phyloP scores from a whole-genome alignment of 73 alveolate genomes.

The Vitrella brassicaformis region DNA sequence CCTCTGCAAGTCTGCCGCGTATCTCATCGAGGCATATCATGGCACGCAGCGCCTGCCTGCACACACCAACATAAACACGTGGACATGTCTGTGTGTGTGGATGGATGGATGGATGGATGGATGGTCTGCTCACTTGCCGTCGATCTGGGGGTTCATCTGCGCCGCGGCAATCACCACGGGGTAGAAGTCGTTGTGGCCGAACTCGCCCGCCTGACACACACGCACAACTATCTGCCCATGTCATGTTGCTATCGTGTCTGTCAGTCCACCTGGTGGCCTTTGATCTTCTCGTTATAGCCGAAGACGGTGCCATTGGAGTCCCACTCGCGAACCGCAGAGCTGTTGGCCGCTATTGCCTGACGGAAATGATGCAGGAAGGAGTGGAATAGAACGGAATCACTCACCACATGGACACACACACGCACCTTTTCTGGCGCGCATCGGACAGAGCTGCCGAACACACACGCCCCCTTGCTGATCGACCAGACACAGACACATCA shows the following conservation, averaged over 20 bases:
- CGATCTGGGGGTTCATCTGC: conserved; percentile 27
- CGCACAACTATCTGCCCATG: not conserved
- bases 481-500: not conserved
- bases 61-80: conserved; percentile 29
- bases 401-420: not conserved
- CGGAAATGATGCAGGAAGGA: conserved; percentile 3
- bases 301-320: conserved; percentile 94
- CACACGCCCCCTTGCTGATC: conserved; percentile 25
- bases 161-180: conserved; percentile 91
- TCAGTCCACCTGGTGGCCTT: conserved; percentile 38
- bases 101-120: no score
- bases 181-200: conserved; percentile 90
- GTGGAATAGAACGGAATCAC: not conserved
- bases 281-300: conserved; percentile 68
- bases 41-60: conserved; percentile 57
- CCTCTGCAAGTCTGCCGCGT: conserved; percentile 91
- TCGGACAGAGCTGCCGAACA: conserved; percentile 39
- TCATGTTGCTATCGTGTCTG: not conserved
- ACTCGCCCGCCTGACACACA: conserved; percentile 71
- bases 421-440: conserved; percentile 58
- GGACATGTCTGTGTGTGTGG: no score
- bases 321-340: conserved; percentile 91
- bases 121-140: conserved; percentile 6
- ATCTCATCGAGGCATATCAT: conserved; percentile 85
- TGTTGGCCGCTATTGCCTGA: conserved; percentile 59